Conservation (phyloP, 2,329 filamentous ascomycete species). For the Venturia asperata region DNA sequence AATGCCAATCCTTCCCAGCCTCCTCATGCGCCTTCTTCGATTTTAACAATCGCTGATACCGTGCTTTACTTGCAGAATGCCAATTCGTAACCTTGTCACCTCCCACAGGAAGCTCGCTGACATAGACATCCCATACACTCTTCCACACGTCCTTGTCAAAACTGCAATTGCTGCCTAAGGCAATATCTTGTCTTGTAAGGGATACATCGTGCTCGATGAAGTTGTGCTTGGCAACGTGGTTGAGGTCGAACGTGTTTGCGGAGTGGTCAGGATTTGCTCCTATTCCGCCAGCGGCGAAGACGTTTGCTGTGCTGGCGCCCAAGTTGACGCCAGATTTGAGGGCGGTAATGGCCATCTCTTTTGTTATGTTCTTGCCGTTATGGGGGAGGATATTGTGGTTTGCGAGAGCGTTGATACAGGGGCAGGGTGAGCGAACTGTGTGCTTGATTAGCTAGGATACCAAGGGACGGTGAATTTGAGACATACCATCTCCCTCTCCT, state of each 20-base stretch:
- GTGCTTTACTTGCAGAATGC: conserved; percentile 16
- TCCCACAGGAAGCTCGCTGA: background rate
- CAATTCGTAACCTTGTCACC: conserved; percentile 11
- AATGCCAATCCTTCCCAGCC: conserved; percentile 15
- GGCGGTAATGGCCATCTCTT: conserved; percentile 17
- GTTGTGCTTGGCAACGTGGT: conserved; percentile 18
- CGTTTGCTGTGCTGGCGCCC: conserved; percentile 1
- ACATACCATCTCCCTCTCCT: conserved; percentile 20
- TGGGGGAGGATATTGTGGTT: conserved; percentile 21
- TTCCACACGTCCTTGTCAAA: conserved; percentile 16
- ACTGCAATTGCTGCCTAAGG: conserved; percentile 13
- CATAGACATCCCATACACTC: conserved; percentile 9
- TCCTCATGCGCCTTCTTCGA: conserved; percentile 17
- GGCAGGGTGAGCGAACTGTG: conserved; percentile 21
- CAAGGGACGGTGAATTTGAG: background rate
- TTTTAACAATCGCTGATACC: conserved; percentile 11
- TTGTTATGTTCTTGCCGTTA: conserved; percentile 21
- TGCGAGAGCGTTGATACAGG: conserved; percentile 21
- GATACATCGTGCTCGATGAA: conserved; percentile 19
- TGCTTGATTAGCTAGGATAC: background rate
- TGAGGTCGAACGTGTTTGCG: conserved; percentile 18
- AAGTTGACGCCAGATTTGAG: conserved; percentile 18
- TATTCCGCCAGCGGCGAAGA: conserved; percentile 15
- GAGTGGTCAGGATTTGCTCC: conserved; percentile 8
- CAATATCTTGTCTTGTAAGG: conserved; percentile 15